phyloP scores from a whole-genome alignment of 768 basidiomycete species.

The Naganishia vishniacii region DNA sequence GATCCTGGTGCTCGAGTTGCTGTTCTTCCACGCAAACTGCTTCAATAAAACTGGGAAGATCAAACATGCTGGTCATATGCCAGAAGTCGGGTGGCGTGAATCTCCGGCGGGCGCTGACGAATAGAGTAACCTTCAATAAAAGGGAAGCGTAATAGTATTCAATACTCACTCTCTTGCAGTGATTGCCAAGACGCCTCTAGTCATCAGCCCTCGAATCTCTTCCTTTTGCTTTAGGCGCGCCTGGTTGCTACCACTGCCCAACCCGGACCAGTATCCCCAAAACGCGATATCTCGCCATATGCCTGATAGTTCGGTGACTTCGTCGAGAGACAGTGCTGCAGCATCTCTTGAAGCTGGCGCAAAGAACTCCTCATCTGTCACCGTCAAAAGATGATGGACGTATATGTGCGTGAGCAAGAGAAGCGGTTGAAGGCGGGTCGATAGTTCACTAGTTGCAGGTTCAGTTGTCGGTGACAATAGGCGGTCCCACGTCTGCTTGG shows the following conservation, averaged over 20 bases:
- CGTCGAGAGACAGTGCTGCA: slow-evolving; percentile 68
- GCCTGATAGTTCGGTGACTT: slow-evolving; percentile 68
- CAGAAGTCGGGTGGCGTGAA: slow-evolving; percentile 83
- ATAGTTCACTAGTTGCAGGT: slow-evolving; percentile 12
- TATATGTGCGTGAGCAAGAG: slow-evolving; percentile 75
- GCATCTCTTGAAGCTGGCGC: slow-evolving; percentile 41
- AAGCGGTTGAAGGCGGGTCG: slow-evolving; percentile 53
- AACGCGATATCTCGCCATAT: slow-evolving; percentile 80
- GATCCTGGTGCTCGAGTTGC: slow-evolving; percentile 41
- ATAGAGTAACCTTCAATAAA: neutral
- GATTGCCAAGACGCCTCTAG: slow-evolving; percentile 70
- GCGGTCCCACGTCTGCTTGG: slow-evolving; percentile 18
- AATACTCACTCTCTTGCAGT: slow-evolving; percentile 77
- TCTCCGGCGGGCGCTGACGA: slow-evolving; percentile 65
- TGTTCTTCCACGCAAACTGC: slow-evolving; percentile 72
- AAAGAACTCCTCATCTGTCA: slow-evolving; percentile 98
- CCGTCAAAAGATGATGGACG: slow-evolving; percentile 73
- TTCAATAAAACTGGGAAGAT: slow-evolving; percentile 69
- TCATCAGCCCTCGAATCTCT: slow-evolving; percentile 67
- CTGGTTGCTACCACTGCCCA: slow-evolving; percentile 45
- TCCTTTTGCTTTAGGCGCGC: slow-evolving; percentile 54
- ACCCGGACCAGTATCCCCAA: slow-evolving; percentile 64
- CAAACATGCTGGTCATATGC: slow-evolving; percentile 61
- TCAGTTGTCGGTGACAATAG: neutral
- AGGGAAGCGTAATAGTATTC: neutral